A percentile compares a stretch with the other conserved stretches of the same genome.
phyloP scores from a whole-genome alignment of 73 alveolate genomes.

The Tetrahymena thermophila region DNA sequence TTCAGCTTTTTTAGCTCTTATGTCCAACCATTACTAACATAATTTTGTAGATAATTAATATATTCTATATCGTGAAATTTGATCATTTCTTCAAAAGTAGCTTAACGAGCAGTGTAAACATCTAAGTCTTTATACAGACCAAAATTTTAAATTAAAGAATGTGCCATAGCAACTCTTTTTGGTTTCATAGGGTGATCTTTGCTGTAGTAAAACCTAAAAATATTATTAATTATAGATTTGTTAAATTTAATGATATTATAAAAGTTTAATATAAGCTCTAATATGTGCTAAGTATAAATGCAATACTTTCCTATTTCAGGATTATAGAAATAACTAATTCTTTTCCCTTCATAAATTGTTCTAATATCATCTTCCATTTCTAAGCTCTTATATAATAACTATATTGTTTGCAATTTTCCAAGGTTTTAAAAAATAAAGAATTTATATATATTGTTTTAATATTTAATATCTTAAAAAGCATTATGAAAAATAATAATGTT shows the following conservation, averaged over 20 bases:
- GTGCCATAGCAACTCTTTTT: slow-evolving; percentile 91
- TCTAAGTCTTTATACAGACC: slow-evolving; percentile 68
- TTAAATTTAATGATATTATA: neutral
- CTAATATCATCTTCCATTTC: neutral
- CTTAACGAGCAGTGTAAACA: slow-evolving; percentile 65
- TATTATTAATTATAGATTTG: neutral
- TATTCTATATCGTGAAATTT: slow-evolving; percentile 54
- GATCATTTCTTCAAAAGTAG: slow-evolving; percentile 56
- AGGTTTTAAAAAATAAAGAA: neutral
- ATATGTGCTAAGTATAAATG: neutral
- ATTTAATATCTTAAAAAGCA: neutral
- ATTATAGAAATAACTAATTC: neutral
- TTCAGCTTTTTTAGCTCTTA: neutral
- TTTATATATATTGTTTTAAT: too few relatives aligned
- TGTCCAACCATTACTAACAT: neutral
- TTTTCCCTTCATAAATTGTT: neutral
- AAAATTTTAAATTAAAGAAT: slow-evolving; percentile 77
- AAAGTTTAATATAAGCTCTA: neutral
- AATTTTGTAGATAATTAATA: slow-evolving; percentile 3
- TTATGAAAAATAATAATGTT: too few relatives aligned
- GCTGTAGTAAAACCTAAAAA: slow-evolving; percentile 76
- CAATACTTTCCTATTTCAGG: neutral
- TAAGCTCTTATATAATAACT: neutral
- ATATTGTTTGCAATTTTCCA: neutral
- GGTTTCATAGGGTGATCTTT: slow-evolving; percentile 98